Conservation (phyloP, 2,329 filamentous ascomycete genomes). For the Thyridium curvatum region DNA sequence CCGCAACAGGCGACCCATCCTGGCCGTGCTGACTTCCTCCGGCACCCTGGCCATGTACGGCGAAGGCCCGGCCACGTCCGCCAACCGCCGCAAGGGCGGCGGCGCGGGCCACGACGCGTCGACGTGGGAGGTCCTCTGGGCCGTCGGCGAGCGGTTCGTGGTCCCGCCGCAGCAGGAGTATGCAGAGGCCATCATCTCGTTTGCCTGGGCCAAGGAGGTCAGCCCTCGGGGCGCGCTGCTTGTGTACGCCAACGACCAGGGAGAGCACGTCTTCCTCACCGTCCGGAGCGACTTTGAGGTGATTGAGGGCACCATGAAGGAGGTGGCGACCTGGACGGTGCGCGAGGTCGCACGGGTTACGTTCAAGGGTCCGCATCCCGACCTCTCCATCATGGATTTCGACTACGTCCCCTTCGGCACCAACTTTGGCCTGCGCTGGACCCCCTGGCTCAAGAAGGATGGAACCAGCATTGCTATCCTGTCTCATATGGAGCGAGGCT, state of each 20-base stretch:
- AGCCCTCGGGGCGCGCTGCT: conserved; percentile 35
- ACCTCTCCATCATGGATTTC: conserved; percentile 32
- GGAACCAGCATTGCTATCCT: conserved; percentile 21
- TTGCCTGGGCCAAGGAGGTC: conserved; percentile 45
- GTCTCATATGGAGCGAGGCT: conserved; percentile 42
- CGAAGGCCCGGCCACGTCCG: conserved; percentile 27
- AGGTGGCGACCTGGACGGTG: conserved; percentile 37
- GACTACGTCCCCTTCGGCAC: conserved; percentile 42
- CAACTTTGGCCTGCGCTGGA: conserved; percentile 47
- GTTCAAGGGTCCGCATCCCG: conserved; percentile 36
- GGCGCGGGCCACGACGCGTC: conserved; percentile 24
- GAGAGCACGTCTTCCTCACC: conserved; percentile 43
- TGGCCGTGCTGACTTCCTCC: conserved; percentile 42
- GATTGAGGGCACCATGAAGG: conserved; percentile 6
- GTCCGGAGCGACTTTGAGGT: conserved; percentile 31
- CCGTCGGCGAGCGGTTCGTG: conserved; percentile 43
- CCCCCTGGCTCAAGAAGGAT: conserved; percentile 41
- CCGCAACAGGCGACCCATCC: conserved; percentile 43
- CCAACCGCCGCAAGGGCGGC: conserved; percentile 16
- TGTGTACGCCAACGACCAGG: conserved; percentile 43
- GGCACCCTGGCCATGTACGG: conserved; percentile 46
- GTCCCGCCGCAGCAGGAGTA: conserved; percentile 34
- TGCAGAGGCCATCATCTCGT: conserved; percentile 41
- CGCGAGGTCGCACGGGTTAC: conserved; percentile 43
- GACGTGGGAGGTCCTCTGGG: conserved; percentile 50